phyloP scores from a whole-genome alignment of 2,329 filamentous ascomycete genomes.

The Colletotrichum tamarilloi region DNA sequence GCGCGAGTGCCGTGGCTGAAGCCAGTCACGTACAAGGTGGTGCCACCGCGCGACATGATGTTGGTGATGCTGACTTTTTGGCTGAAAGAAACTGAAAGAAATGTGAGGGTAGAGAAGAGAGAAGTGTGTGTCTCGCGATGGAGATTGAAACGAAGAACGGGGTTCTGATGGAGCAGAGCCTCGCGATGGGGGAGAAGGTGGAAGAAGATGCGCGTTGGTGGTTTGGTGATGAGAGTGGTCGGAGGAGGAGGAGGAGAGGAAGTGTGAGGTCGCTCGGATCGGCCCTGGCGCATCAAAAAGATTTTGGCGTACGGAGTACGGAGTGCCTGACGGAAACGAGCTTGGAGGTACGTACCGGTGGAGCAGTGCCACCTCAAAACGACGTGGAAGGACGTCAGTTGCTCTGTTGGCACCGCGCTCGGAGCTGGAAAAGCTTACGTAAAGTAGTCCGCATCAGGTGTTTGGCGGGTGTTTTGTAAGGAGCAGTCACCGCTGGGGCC shows the following conservation, averaged over 20 bases:
- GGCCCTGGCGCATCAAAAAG: constrained; percentile 32
- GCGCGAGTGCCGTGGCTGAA: constrained; percentile 99
- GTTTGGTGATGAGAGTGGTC: constrained; percentile 23
- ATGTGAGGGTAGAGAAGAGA: constrained; percentile 10
- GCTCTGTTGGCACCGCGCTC: neutral
- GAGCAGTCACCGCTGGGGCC: neutral
- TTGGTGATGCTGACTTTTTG: constrained; percentile 27
- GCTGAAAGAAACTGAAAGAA: constrained; percentile 16
- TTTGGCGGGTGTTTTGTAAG: neutral
- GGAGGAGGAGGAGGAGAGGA: constrained; percentile 28
- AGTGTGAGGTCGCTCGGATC: constrained; percentile 19
- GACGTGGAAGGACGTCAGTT: constrained; percentile 6
- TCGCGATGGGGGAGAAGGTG: neutral
- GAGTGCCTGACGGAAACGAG: neutral
- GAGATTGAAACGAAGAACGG: constrained; percentile 6
- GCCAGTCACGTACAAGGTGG: constrained; percentile 97
- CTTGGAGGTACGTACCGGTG: constrained; percentile 1
- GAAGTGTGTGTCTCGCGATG: constrained; percentile 2
- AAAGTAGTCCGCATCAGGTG: neutral
- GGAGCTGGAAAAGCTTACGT: constrained; percentile 17
- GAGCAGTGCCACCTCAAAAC: neutral
- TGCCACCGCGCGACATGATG: constrained; percentile 90
- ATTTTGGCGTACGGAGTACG: constrained; percentile 24
- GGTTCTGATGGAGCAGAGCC: constrained; percentile 32
- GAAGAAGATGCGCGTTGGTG: constrained; percentile 28